Base-by-base conservation (phyloP, 345 rosid genomes). In the Combretum micranthum region DNA sequence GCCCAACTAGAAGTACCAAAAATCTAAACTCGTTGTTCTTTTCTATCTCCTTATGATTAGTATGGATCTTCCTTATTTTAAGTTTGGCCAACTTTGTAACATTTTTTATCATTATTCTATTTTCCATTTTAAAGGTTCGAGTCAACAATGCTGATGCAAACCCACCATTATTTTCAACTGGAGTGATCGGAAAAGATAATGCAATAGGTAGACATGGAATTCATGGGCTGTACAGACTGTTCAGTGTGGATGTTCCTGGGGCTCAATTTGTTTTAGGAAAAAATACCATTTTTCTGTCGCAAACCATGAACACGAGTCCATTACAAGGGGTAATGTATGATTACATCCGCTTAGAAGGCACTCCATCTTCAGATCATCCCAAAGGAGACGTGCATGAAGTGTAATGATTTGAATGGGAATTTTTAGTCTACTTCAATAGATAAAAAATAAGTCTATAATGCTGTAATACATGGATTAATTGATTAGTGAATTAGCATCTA, bases 141-240 rank as follows among this genome's bases (percentile, higher is more conserved):
- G 42, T 76, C 25, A 79, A 83, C 23, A 63, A 69, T 42, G 26
- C 58, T 1, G 63, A 50, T 13, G 56, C 62, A 26, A 53, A 57
- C 32, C 72, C 75, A 26, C 79, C 87, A 2, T 15, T 75, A 15
- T 85, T 78, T 57, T 62, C 93, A 15, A 83, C 74, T 1, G 83
- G 83, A 18, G 56, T 67, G 50, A 83, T 81, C 20, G 93, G 89
- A 10, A 70, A 80, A 18, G 93, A 86, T 59, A 86, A 86, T 53
- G 47, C 93, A 37, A 77, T 86, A 7, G 65, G 82, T 6, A 72
- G 93, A 52, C 89, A 86, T 47, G 93, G 93, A 61, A 78, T 78
- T 44, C 88, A 83, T 50, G 93, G 87, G 18, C 69, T 83, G 14
- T 80, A 80, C 72, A 47, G 84, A 65, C 77, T 77, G 5, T 81